A percentile compares a stretch with the other conserved stretches of the same genome.
Evolutionary conservation across 2,329 filamentous ascomycete genomes (phyloP).

Genomic region (Calonectria pauciramosa): DNA sequence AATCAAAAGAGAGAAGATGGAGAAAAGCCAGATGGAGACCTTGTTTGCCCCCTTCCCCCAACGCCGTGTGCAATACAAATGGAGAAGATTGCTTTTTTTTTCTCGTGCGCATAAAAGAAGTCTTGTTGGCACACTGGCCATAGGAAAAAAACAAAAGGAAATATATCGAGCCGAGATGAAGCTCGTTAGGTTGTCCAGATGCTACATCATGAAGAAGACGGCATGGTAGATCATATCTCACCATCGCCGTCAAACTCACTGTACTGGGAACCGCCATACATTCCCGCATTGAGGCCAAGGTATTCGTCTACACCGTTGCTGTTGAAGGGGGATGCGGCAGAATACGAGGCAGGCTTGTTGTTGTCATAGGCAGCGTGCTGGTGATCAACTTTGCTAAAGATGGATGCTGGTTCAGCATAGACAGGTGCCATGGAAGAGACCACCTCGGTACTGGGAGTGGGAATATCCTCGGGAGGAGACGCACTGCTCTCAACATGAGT

Average conservation of each 20-base stretch:
- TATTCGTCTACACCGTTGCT: constrained; percentile 24
- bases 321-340: constrained; percentile 17
- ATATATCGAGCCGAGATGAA: not conserved
- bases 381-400: constrained; percentile 43
- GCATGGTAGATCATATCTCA: constrained; percentile 49
- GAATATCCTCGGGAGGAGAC: constrained; percentile 40
- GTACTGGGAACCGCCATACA: constrained; percentile 5
- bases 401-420: constrained; percentile 6
- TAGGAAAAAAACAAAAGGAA: not conserved
- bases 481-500: constrained; percentile 48
- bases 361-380: constrained; percentile 20
- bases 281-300: not conserved
- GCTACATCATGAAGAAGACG: not conserved
- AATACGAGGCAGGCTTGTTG: not conserved
- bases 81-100: not conserved
- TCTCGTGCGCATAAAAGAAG: not conserved
- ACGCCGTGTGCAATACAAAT: constrained; percentile 20
- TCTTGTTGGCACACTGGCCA: constrained; percentile 15
- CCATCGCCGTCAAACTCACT: constrained; percentile 50
- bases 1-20: not conserved
- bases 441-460: constrained; percentile 14
- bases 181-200: not conserved
- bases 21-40: not conserved
- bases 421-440: not conserved
- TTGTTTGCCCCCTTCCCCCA: not conserved